phyloP scores from a whole-genome alignment of 2,329 filamentous ascomycete species.

The Biscogniauxia mediterranea region DNA sequence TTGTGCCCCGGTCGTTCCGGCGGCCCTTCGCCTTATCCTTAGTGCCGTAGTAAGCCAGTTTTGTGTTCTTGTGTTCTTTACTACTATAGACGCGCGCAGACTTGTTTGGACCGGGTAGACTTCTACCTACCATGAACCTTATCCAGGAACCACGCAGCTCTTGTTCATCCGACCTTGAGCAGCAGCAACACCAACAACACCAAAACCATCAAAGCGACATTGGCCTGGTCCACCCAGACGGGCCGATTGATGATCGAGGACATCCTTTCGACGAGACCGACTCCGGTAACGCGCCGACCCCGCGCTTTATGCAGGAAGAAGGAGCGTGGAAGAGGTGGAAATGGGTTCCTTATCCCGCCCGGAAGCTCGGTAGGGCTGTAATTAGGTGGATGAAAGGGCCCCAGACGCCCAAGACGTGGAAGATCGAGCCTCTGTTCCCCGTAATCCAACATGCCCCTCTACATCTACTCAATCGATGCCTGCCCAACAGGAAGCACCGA shows the following conservation, averaged over 20 bases:
- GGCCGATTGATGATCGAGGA: conserved; percentile 27
- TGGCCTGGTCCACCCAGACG: conserved; percentile 24
- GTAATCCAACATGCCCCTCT: conserved; percentile 66
- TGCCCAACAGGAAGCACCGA: conserved; percentile 60
- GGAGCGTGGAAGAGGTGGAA: conserved; percentile 48
- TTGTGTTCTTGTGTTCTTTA: too few relatives aligned
- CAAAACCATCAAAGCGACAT: not conserved
- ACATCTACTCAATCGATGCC: conserved; percentile 57
- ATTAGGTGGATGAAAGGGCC: conserved; percentile 57
- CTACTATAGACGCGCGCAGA: not conserved
- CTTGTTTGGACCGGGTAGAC: not conserved
- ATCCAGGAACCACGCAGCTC: conserved; percentile 4
- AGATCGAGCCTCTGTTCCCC: conserved; percentile 62
- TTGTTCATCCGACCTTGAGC: conserved; percentile 26
- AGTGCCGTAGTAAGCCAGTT: too few relatives aligned
- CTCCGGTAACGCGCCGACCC: conserved; percentile 46
- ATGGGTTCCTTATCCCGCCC: conserved; percentile 59
- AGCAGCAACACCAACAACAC: conserved; percentile 20
- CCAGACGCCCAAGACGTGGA: conserved; percentile 47
- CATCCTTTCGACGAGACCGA: conserved; percentile 43
- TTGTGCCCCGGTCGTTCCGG: too few relatives aligned
- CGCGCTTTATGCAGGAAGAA: conserved; percentile 60
- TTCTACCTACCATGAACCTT: conserved; percentile 13
- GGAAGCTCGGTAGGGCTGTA: conserved; percentile 42
- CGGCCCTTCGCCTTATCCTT: not conserved